phyloP scores from a whole-genome alignment of 2,329 filamentous ascomycete species.

The Didymella exigua region DNA sequence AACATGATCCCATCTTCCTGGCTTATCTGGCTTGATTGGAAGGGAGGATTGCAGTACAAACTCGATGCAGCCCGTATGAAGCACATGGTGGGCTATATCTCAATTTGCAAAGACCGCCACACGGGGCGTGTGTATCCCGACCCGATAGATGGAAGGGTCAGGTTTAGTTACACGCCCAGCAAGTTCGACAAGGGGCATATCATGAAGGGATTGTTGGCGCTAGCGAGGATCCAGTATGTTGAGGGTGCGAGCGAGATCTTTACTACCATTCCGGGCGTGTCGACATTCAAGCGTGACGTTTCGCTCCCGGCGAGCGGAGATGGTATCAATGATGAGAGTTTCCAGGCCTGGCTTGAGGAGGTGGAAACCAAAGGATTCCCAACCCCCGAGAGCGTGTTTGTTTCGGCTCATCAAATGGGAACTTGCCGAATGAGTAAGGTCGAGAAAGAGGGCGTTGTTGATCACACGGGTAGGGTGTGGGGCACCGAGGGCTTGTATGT shows the following conservation, averaged over 20 bases:
- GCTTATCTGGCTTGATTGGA: conserved; percentile 69
- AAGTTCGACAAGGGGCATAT: conserved; percentile 74
- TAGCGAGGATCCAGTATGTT: conserved; percentile 78
- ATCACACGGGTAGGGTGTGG: conserved; percentile 61
- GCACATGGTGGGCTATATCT: conserved; percentile 74
- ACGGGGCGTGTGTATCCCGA: conserved; percentile 76
- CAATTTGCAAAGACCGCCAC: conserved; percentile 76
- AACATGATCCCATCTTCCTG: conserved; percentile 74
- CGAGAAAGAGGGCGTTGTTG: conserved; percentile 52
- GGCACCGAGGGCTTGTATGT: conserved; percentile 69
- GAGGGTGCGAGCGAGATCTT: conserved; percentile 82
- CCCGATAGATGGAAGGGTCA: conserved; percentile 65
- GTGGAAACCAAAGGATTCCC: conserved; percentile 59
- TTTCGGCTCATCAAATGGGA: conserved; percentile 83
- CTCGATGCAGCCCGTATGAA: conserved; percentile 70
- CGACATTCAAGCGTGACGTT: conserved; percentile 63
- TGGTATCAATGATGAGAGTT: conserved; percentile 64
- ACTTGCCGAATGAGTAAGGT: conserved; percentile 71
- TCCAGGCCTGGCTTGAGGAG: conserved; percentile 65
- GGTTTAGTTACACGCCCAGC: conserved; percentile 73
- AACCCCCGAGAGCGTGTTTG: conserved; percentile 59
- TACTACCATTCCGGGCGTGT: conserved; percentile 65
- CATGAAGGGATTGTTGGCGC: conserved; percentile 71
- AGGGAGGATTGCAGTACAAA: conserved; percentile 73
- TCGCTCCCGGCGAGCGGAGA: conserved; percentile 20